Conservation (phyloP, 352 stramenopile genomes). For the Elongisporangium senticosum region DNA sequence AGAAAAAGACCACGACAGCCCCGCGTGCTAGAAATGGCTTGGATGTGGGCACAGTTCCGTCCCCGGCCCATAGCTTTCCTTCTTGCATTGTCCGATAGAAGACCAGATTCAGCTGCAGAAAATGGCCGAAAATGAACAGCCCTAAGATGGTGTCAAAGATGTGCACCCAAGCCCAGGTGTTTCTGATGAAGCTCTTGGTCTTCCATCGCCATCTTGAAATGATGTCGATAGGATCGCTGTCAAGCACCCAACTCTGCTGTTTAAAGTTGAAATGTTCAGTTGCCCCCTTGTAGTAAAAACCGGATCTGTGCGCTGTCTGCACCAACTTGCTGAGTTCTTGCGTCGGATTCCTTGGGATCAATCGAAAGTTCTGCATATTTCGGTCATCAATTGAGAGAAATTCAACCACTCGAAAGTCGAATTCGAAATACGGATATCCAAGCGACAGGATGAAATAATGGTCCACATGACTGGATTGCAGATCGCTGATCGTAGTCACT, state of each 20-base stretch:
- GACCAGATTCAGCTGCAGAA: not conserved
- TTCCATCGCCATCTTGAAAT: not conserved
- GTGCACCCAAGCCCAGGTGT: not conserved
- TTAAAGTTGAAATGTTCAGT: not conserved
- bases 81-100: not conserved
- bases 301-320: not conserved
- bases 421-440: not conserved
- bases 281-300: not conserved
- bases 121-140: not conserved
- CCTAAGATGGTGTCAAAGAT: not conserved
- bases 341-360: not conserved
- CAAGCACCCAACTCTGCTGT: not conserved
- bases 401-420: not conserved
- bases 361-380: not conserved
- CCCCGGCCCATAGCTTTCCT: not conserved
- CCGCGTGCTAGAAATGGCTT: not conserved
- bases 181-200: not conserved
- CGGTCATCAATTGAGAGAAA: not conserved
- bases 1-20: not conserved
- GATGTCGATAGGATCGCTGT: not conserved
- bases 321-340: not conserved
- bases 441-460: too few relatives aligned
- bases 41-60: not conserved
- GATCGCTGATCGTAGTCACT: too few relatives aligned
- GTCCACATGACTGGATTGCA: too few relatives aligned